A percentile compares a stretch with the other conserved stretches of the same genome.
Conservation (phyloP, 192 early-diverging fungal genomes). For the Entomortierella beljakovae region DNA sequence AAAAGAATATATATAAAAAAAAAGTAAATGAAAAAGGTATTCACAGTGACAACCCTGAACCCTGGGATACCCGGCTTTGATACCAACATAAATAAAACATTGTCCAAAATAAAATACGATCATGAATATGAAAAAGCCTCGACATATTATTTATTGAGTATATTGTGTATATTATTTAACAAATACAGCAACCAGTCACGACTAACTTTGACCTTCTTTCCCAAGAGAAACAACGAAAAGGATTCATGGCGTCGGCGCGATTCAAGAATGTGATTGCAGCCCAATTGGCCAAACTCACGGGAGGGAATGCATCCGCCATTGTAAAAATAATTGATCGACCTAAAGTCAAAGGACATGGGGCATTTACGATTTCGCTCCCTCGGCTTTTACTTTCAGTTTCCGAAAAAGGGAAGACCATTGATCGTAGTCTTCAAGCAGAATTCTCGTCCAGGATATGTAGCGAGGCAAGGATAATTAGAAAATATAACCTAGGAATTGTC, state of each 20-base stretch:
- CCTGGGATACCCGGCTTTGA: no score
- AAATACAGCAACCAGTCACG: no score
- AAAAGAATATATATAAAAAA: no score
- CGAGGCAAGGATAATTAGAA: conserved; percentile 23
- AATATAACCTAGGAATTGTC: not conserved
- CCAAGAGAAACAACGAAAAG: not conserved
- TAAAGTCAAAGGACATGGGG: conserved; percentile 47
- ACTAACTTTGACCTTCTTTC: not conserved
- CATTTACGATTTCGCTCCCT: conserved; percentile 45
- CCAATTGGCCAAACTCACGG: conserved; percentile 46
- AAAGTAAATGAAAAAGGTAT: no score
- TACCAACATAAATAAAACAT: no score
- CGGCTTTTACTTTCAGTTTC: conserved; percentile 23
- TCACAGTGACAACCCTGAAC: no score
- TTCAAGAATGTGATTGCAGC: conserved; percentile 55
- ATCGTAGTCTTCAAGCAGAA: not conserved
- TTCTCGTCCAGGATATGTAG: conserved; percentile 16
- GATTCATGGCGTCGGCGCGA: conserved; percentile 39
- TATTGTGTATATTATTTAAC: not conserved
- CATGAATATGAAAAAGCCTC: no score
- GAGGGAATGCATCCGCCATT: conserved; percentile 20
- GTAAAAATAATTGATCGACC: conserved; percentile 44
- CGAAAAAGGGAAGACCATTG: not conserved
- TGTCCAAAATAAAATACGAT: no score
- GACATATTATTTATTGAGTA: no score